Evolutionary conservation across 768 basidiomycete species (phyloP).

Genomic region (Chiua virens): DNA sequence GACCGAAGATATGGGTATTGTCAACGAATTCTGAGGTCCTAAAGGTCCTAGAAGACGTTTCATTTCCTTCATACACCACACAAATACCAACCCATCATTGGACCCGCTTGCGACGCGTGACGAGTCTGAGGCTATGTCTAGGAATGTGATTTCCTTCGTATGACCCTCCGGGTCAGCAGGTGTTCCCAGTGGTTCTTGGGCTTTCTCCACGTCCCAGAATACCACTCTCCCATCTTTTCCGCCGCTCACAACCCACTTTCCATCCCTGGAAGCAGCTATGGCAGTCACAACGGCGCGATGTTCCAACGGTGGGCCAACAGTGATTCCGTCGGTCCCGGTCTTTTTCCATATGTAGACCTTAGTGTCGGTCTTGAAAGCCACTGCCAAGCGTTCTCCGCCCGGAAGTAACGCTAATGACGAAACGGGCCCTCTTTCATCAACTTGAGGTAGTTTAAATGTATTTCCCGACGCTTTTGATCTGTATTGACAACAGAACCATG

Average conservation of each 20-base stretch:
- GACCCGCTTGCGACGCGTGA: constrained; percentile 15
- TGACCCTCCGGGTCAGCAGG: background rate
- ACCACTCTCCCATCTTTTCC: constrained; percentile 6
- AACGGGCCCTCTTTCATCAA: no score
- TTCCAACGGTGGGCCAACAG: no score
- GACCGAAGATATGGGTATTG: constrained; percentile 5
- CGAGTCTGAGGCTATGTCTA: constrained; percentile 18
- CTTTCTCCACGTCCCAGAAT: constrained; percentile 11
- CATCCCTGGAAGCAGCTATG: constrained; percentile 12
- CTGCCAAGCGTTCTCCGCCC: no score
- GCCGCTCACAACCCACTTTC: constrained; percentile 16
- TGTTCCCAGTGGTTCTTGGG: background rate
- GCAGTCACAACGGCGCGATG: background rate
- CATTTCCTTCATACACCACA: constrained; percentile 12
- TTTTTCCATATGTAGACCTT: no score
- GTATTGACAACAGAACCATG: no score
- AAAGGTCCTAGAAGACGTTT: constrained; percentile 16
- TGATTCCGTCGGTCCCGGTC: no score
- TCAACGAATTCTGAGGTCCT: background rate
- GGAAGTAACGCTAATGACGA: no score
- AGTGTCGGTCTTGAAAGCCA: no score
- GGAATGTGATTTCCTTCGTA: constrained; percentile 4
- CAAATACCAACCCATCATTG: background rate
- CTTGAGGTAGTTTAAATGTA: no score
- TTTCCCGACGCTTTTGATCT: no score